A percentile compares a stretch with the other conserved stretches of the same genome.
phyloP scores from a whole-genome alignment of 495 filamentous ascomycete genomes.

The Halenospora varia region DNA sequence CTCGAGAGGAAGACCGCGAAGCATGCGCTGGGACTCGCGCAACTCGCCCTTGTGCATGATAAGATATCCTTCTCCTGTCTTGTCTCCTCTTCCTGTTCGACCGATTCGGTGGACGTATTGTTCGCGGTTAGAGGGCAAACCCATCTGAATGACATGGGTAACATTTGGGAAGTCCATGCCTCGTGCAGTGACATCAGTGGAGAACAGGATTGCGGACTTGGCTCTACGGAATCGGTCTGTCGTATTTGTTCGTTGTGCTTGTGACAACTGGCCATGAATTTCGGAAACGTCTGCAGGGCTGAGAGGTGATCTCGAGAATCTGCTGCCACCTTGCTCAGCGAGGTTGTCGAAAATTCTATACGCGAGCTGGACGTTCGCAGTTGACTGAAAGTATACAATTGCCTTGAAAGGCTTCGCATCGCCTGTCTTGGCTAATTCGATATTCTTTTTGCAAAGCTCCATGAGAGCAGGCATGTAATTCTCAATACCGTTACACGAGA shows the following conservation, averaged over 20 bases:
- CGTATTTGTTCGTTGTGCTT: conserved; percentile 58
- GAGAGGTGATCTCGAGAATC: conserved; percentile 37
- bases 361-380: conserved; percentile 63
- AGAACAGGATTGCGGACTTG: conserved; percentile 70
- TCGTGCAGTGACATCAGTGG: conserved; percentile 90
- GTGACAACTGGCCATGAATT: conserved; percentile 79
- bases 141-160: conserved; percentile 83
- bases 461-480: conserved; percentile 73
- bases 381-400: conserved; percentile 84
- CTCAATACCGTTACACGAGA: conserved; percentile 60
- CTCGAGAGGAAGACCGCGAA: conserved; percentile 64
- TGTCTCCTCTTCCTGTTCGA: conserved; percentile 65
- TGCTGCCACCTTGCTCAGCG: conserved; percentile 16
- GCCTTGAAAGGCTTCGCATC: conserved; percentile 76
- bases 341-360: conserved; percentile 56
- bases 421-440: conserved; percentile 18
- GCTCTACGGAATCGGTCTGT: conserved; percentile 66
- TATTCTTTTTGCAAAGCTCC: conserved; percentile 63
- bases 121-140: conserved; percentile 65
- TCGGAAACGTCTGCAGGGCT: conserved; percentile 47
- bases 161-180: conserved; percentile 98
- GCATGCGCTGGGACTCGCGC: conserved; percentile 37
- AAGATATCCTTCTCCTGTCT: conserved; percentile 77
- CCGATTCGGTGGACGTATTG: conserved; percentile 89
- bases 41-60: conserved; percentile 60